Percentiles rank a stretch among this genome's conserved stretches.
Evolutionary conservation across 768 basidiomycete species (phyloP).

Genomic region (Boletus rubropictus): DNA sequence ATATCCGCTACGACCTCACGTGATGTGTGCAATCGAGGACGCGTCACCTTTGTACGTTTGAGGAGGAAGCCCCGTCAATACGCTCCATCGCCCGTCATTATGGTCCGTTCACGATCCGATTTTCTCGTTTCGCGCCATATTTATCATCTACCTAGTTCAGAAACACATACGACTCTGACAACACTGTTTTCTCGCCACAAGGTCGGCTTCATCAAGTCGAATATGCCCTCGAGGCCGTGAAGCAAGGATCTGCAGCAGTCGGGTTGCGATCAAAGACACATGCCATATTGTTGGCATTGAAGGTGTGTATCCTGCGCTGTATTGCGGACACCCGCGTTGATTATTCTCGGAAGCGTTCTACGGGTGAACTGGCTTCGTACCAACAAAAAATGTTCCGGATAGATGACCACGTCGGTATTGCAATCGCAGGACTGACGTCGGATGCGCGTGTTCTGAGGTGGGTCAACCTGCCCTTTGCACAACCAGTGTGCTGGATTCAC

Average conservation of each 20-base stretch:
- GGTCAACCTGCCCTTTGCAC: not conserved
- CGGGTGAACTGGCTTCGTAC: conserved; percentile 97
- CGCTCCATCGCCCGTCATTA: conserved; percentile 17
- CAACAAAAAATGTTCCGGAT: conserved; percentile 99
- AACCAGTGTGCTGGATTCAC: not conserved
- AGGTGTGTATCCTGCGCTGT: conserved; percentile 45
- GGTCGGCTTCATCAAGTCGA: conserved; percentile 96
- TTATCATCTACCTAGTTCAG: conserved; percentile 55
- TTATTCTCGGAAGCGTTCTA: conserved; percentile 68
- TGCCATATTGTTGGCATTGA: conserved; percentile 85
- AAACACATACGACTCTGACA: conserved; percentile 98
- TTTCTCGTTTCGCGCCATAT: not conserved
- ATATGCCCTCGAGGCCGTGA: conserved; percentile 98
- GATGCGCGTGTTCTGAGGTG: conserved; percentile 97
- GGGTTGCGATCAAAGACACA: conserved; percentile 95
- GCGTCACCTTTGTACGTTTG: conserved; percentile 26
- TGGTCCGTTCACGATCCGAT: conserved; percentile 24
- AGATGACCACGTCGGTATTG: conserved; percentile 99
- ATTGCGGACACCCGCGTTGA: conserved; percentile 1
- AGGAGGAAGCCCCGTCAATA: not conserved
- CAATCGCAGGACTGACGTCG: conserved; percentile 96
- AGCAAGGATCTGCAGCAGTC: conserved; percentile 99
- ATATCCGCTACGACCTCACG: conserved; percentile 13
- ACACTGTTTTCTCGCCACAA: conserved; percentile 95
- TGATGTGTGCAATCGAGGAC: conserved; percentile 24